Conservation (phyloP, 768 basidiomycete species). For the Suillus weaverae region DNA sequence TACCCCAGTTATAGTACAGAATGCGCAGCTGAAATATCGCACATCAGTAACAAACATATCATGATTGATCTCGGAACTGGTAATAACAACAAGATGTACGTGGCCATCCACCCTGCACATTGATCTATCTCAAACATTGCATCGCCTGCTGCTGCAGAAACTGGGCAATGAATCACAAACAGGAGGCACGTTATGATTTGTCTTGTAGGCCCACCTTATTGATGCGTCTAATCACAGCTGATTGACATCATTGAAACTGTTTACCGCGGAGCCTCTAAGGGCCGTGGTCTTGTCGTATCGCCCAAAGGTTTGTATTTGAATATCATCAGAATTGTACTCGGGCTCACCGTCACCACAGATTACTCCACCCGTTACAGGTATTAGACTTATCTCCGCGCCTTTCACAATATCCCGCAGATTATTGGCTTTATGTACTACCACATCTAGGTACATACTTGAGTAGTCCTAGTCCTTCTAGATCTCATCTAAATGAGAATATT, state of each 20-base stretch:
- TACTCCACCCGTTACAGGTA: conserved; percentile 84
- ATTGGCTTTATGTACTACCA: background rate
- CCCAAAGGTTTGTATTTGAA: conserved; percentile 70
- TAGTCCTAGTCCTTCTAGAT: background rate
- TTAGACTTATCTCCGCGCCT: conserved; percentile 29
- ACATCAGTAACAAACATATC: conserved; percentile 89
- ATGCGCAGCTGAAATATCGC: background rate
- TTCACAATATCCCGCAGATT: background rate
- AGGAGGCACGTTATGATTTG: conserved; percentile 63
- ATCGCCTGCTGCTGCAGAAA: conserved; percentile 53
- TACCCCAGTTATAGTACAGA: background rate
- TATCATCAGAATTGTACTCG: conserved; percentile 8
- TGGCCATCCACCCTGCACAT: conserved; percentile 13
- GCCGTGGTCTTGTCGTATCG: conserved; percentile 95
- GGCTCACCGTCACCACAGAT: conserved; percentile 41
- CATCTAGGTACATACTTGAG: background rate
- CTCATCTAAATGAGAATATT: background rate
- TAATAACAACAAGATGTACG: conserved; percentile 99
- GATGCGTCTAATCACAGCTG: conserved; percentile 47
- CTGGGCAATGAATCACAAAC: conserved; percentile 99
- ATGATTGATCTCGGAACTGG: conserved; percentile 99
- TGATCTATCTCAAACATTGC: background rate
- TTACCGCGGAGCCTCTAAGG: conserved; percentile 96
- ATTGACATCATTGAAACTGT: conserved; percentile 99
- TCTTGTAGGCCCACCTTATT: background rate